Conservation (phyloP, 768 basidiomycete species). For the Termitomyces sp. region DNA sequence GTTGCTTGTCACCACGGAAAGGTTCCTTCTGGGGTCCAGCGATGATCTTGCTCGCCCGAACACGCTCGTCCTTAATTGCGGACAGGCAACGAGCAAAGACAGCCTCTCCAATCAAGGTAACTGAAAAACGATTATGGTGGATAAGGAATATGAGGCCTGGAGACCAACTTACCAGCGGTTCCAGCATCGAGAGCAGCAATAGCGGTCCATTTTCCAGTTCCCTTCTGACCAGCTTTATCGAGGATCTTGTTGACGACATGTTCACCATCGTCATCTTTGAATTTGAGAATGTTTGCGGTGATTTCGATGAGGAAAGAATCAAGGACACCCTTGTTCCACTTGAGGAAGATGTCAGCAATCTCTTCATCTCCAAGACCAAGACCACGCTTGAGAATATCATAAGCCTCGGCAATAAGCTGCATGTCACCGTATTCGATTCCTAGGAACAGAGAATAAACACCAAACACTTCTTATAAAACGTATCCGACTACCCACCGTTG, state of each 20-base stretch:
- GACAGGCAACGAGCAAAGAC: slow-evolving; percentile 99
- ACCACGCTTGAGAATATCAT: slow-evolving; percentile 97
- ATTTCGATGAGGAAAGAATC: slow-evolving; percentile 99
- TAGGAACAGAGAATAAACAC: slow-evolving; percentile 26
- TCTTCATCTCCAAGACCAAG: slow-evolving; percentile 83
- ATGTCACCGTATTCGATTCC: slow-evolving; percentile 99
- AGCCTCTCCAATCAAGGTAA: slow-evolving; percentile 98
- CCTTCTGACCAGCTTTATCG: slow-evolving; percentile 97
- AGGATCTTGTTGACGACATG: slow-evolving; percentile 92
- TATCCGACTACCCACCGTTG: slow-evolving; percentile 55
- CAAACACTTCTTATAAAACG: neutral
- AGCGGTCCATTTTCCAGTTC: slow-evolving; percentile 99
- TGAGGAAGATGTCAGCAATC: slow-evolving; percentile 91
- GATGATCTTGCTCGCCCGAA: slow-evolving; percentile 87
- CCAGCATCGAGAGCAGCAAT: slow-evolving; percentile 94
- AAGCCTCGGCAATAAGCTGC: slow-evolving; percentile 98
- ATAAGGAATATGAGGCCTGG: slow-evolving; percentile 4
- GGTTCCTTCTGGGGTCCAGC: slow-evolving; percentile 87
- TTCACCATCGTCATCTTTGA: slow-evolving; percentile 93
- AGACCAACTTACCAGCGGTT: slow-evolving; percentile 58
- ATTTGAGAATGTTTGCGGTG: slow-evolving; percentile 94
- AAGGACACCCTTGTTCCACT: slow-evolving; percentile 98
- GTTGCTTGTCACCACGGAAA: slow-evolving; percentile 97
- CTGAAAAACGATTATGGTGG: slow-evolving; percentile 36
- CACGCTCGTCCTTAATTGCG: slow-evolving; percentile 93